Conservation (phyloP, 176 grass and related monocot genomes). For the Thinopyrum elongatum region DNA sequence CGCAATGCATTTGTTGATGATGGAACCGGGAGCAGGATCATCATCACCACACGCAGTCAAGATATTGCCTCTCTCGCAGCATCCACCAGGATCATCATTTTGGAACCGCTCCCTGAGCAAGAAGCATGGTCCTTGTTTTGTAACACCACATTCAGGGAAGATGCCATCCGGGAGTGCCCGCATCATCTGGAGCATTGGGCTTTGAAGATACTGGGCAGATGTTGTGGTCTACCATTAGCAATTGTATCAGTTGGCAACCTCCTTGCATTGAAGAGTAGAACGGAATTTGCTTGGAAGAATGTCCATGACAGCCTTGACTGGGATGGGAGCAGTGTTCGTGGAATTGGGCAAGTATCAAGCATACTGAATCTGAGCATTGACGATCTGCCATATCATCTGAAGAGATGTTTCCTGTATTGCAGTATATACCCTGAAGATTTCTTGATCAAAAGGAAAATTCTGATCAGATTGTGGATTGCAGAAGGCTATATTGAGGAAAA, state of each 20-base stretch:
- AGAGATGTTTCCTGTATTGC: constrained; percentile 50
- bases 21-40: constrained; percentile 2
- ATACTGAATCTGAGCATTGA: constrained; percentile 47
- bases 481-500: constrained; percentile 41
- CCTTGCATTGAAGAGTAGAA: constrained; percentile 8
- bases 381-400: constrained; percentile 38
- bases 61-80: constrained; percentile 27
- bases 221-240: constrained; percentile 45
- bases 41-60: constrained; percentile 39
- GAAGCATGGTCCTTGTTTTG: constrained; percentile 36
- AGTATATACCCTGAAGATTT: constrained; percentile 45
- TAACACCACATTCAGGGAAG: constrained; percentile 16
- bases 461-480: constrained; percentile 41
- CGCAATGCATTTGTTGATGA: constrained; percentile 7
- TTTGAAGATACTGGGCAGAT: constrained; percentile 30
- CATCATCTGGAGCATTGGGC: background rate
- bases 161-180: background rate
- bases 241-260: constrained; percentile 48
- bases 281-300: constrained; percentile 33
- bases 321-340: background rate
- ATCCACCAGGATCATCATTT: background rate
- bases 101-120: background rate
- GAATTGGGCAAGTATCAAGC: constrained; percentile 22
- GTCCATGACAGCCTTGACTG: constrained; percentile 29
- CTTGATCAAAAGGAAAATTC: constrained; percentile 38